phyloP scores from a whole-genome alignment of 2,329 filamentous ascomycete species.

The Domatiomyces catenatus region DNA sequence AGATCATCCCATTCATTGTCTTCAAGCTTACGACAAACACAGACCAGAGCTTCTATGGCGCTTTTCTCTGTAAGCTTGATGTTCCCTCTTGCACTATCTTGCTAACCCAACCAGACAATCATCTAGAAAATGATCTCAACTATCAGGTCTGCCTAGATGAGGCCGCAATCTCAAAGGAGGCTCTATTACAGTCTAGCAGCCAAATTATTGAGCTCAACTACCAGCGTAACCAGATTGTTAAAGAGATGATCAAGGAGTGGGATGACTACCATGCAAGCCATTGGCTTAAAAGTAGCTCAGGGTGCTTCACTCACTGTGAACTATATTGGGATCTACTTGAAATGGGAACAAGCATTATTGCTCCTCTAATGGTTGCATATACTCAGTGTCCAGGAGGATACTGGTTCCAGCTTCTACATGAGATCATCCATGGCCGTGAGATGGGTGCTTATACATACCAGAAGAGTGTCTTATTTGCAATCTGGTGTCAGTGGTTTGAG shows the following conservation, averaged over 20 bases:
- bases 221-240: neutral
- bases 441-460: neutral
- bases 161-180: neutral
- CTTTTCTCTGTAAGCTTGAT: neutral
- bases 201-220: neutral
- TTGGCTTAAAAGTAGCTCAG: neutral
- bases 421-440: neutral
- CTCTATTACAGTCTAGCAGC: neutral
- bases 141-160: neutral
- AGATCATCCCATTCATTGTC: neutral
- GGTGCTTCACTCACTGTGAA: neutral
- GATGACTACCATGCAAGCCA: neutral
- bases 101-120: neutral
- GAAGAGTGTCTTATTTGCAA: neutral
- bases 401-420: neutral
- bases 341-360: neutral
- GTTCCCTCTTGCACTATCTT: neutral
- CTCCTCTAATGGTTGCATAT: neutral
- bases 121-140: neutral
- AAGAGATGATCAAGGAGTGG: neutral
- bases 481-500: neutral
- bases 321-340: neutral
- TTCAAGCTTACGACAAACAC: neutral
- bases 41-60: neutral
- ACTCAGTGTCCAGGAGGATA: neutral